These are phyloP conservation scores for Circinella umbellata DNA, from an alignment of 371 early-diverging fungal species.

Conservation along the genomic window DNA sequence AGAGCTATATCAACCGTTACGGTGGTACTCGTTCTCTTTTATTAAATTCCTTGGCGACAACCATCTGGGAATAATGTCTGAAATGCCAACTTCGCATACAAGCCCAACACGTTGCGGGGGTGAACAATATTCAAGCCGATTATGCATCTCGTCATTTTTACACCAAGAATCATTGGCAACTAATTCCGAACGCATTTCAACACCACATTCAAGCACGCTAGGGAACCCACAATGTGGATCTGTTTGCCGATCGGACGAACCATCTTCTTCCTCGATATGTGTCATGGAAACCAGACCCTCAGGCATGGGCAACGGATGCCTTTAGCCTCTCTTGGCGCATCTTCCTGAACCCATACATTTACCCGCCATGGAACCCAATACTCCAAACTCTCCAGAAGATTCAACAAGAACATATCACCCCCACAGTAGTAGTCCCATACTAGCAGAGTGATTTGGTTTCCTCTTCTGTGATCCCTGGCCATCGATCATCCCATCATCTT, in stretches of 20 bases:
- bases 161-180: too few species aligned
- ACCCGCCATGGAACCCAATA: constrained; percentile 15
- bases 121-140: too few species aligned
- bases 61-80: constrained; percentile 29
- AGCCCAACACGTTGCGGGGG: too few species aligned
- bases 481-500: constrained; percentile 7
- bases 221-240: constrained; percentile 26
- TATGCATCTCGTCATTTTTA: too few species aligned
- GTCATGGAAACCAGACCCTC: constrained; percentile 8
- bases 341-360: background rate
- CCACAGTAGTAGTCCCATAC: constrained; percentile 9
- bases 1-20: constrained; percentile 34
- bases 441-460: constrained; percentile 24
- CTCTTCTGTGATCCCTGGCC: constrained; percentile 12
- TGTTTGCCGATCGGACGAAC: constrained; percentile 29
- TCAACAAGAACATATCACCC: background rate
- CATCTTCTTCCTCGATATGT: constrained; percentile 23
- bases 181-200: too few species aligned
- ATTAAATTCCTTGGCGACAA: constrained; percentile 23
- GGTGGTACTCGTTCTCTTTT: constrained; percentile 29
- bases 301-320: constrained; percentile 3
- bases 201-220: background rate
- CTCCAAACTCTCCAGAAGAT: constrained; percentile 1
- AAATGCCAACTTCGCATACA: constrained; percentile 19
- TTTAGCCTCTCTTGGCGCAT: background rate